Base-by-base conservation (phyloP, 192 early-diverging fungal species). In the Thoreauomyces humboldtii region DNA sequence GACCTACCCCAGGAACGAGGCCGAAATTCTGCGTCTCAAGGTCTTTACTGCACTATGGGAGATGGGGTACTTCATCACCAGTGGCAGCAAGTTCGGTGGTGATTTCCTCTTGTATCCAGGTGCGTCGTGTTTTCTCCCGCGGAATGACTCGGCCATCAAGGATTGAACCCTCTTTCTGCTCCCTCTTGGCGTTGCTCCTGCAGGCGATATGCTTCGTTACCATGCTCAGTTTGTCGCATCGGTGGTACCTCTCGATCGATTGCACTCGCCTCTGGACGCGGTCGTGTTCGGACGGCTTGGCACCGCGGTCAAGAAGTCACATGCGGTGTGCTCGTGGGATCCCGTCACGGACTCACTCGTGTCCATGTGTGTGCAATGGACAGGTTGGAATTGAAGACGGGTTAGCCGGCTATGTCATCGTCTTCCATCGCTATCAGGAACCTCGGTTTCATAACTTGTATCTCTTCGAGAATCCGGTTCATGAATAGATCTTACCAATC, bases 61-160 rank as follows among this genome's bases (percentile, higher is more conserved):
- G 0, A 70, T 73, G 4, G 81, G 87, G 2, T 91, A 78, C 60
- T 92, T 77, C 67, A 63, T 94, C 4, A 88, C 88, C 0, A 67
- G 76, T 15, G 92, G 88, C 25, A 75, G 85, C 55, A 92, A 92
- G 67, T 95, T 91, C 77, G 93, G 93, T 7, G 92, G 89, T 7
- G 91, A 95, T 58, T 95, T 85, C 69, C 72, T 95, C 9, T 67
- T 89, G 9, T 95, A 95, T 68, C 87, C 80, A 56, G 86, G 86
- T 51, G 6, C 11, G 52, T 56, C 6, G 22, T 22, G 14, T 42
- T 51, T 6, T 51, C 17, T 42, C 17, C n/a, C n/a, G n/a, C n/a
- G n/a, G n/a, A n/a, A n/a, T n/a, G n/a, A n/a, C n/a, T n/a, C n/a
- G n/a, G n/a, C n/a, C n/a, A n/a, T n/a, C n/a, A 41, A 9, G 38